Conservation (phyloP, 2,329 filamentous ascomycete genomes). For the Sclerotinia borealis region DNA sequence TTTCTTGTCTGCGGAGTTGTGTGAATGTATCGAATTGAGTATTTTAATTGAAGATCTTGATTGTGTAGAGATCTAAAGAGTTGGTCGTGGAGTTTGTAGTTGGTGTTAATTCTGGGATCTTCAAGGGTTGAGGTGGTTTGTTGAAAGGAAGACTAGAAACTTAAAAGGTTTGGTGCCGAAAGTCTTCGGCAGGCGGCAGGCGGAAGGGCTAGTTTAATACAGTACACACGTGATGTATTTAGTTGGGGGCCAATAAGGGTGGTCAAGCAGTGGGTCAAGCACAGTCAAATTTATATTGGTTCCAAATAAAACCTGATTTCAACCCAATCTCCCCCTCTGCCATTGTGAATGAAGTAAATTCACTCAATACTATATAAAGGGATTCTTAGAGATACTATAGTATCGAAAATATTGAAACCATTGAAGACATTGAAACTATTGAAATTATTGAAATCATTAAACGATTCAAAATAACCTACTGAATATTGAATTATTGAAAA, state of each 20-base stretch:
- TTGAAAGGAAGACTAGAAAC: conserved; percentile 11
- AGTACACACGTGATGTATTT: not conserved
- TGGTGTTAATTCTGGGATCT: not conserved
- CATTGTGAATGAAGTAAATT: no score
- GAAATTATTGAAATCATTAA: no score
- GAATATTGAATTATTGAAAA: no score
- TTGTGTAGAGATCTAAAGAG: not conserved
- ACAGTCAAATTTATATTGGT: no score
- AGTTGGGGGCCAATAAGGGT: not conserved
- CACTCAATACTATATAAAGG: no score
- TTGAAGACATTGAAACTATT: no score
- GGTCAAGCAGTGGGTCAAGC: no score
- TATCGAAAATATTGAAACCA: no score
- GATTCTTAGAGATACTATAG: no score
- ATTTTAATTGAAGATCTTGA: conserved; percentile 4
- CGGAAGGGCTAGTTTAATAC: not conserved
- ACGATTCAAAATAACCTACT: no score
- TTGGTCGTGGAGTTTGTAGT: not conserved
- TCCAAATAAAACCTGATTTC: no score
- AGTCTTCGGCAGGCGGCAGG: conserved; percentile 7
- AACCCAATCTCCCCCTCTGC: no score
- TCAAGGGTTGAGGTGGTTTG: not conserved
- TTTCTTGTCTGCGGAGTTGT: conserved; percentile 13
- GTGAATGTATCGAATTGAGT: conserved; percentile 20
- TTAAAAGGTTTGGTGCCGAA: conserved; percentile 6